A percentile compares a stretch with the other conserved stretches of the same genome.
Conservation (phyloP, 2,329 filamentous ascomycete genomes). For the Talaromyces islandicus region DNA sequence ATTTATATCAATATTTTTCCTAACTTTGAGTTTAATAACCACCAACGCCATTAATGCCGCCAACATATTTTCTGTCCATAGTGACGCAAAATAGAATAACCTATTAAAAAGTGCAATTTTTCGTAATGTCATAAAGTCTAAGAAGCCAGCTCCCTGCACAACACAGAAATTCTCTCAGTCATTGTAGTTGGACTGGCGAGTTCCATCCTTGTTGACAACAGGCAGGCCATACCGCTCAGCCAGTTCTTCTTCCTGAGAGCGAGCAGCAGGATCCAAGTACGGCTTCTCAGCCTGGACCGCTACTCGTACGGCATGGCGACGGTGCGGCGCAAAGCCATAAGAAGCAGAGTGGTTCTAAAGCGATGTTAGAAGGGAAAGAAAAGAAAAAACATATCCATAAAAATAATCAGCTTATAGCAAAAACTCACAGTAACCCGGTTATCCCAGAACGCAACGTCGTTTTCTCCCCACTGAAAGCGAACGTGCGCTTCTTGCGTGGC, state of each 20-base stretch:
- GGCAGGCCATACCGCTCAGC: constrained; percentile 43
- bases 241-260: constrained; percentile 51
- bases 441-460: constrained; percentile 65
- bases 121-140: background rate
- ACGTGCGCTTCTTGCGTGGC: constrained; percentile 64
- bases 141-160: background rate
- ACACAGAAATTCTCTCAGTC: constrained; percentile 29
- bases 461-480: constrained; percentile 58
- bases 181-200: constrained; percentile 53
- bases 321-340: constrained; percentile 53
- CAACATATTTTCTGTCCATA: background rate
- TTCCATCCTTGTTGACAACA: constrained; percentile 51
- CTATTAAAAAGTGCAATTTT: background rate
- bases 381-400: background rate
- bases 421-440: constrained; percentile 50
- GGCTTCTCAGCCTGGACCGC: constrained; percentile 44
- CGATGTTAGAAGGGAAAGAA: constrained; percentile 2
- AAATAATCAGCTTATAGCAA: background rate
- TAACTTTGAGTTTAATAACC: background rate
- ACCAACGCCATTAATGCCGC: background rate
- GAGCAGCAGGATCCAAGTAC: constrained; percentile 38
- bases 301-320: constrained; percentile 50
- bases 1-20: too few relatives aligned
- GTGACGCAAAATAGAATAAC: background rate
- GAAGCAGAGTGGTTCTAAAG: constrained; percentile 48